Evolutionary conservation across 2,329 filamentous ascomycete species (phyloP), one percentile per base, ranked within the genome.

Genomic region (Beauveria medogensis): DNA sequence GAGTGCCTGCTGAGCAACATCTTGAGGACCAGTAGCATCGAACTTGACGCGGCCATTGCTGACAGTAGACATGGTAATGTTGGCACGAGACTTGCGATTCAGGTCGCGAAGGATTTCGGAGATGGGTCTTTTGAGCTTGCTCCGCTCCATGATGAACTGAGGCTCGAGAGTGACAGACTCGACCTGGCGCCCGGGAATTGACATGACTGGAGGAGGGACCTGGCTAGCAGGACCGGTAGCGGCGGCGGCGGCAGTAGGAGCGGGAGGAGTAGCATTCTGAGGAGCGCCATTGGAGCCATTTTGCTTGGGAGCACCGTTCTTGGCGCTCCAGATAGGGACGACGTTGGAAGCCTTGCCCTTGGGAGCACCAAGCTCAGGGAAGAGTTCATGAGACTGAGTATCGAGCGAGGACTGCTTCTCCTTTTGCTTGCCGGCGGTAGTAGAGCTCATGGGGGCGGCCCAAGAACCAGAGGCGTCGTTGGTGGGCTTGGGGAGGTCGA

Each of bases 1-100:
- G 70, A 97, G 82, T 60, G 93, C 91, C 76, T 94, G 87, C 70
- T 91, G 87, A 65, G 93, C 92, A 67, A 89, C 85, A 62, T 95
- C 90, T 62, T 88, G 86, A 62, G 91, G 88, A 62, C 94, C 93
- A 65, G 86, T 88, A 53, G 91, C 92, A 73, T 93, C 90, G 70
- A 99, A 95, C 67, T 88, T 86, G 67, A 92, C 80, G 43, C 83
- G 82, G 24, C 89, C 90, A 65, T 84, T 87, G 64, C 86, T 82
- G n/a, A 87, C 85, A 63, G 84, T 83, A 62, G 84, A 84, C 81
- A 92, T 88, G 67, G 89, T 87, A 66, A 99, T 85, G 67, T 86
- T 90, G 62, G 92, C 92, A 72, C 93, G 92, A 63, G 91, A 96
- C 71, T 89, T 90, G 75, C 89, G 90, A 77, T 96, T 97, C 76